A percentile compares a stretch with the other conserved stretches of the same genome.
phyloP scores from a whole-genome alignment of 139 green algal genomes.

The Micractinium sp. region DNA sequence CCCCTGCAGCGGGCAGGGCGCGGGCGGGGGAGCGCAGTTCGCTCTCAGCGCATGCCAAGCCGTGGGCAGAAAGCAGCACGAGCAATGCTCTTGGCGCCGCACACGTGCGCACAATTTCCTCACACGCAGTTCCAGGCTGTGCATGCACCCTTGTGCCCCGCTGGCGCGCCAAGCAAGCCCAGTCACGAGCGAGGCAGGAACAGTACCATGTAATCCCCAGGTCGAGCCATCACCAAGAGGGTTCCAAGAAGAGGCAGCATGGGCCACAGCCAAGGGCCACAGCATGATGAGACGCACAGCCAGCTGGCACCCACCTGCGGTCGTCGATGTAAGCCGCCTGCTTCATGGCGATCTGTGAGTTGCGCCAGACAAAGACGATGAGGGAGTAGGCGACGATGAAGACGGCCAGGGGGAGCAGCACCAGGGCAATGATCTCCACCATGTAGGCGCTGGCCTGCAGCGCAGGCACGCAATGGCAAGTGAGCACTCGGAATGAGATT shows the following conservation, averaged over 20 bases:
- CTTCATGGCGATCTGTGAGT: constrained; percentile 78
- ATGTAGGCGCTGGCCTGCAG: constrained; percentile 39
- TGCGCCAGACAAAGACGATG: constrained; percentile 84
- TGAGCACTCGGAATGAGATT: too few relatives aligned
- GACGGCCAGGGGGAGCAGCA: constrained; percentile 87
- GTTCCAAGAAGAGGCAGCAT: too few relatives aligned
- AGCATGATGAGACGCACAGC: not conserved
- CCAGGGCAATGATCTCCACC: constrained; percentile 86
- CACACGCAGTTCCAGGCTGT: too few relatives aligned
- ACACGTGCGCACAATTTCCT: too few relatives aligned
- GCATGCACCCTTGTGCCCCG: not conserved
- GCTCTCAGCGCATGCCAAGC: not conserved
- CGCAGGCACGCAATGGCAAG: not conserved
- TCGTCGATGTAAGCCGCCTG: constrained; percentile 85
- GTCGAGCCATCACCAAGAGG: too few relatives aligned
- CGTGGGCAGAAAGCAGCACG: not conserved
- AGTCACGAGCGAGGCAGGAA: not conserved
- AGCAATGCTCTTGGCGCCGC: not conserved
- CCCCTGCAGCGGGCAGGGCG: constrained; percentile 44
- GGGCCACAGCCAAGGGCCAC: too few relatives aligned
- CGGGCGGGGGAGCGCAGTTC: not conserved
- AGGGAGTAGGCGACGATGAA: constrained; percentile 79
- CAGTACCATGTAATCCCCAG: too few relatives aligned
- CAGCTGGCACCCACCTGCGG: constrained; percentile 40
- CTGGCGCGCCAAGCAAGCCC: not conserved